Conservation (phyloP, 164 flowering plant genomes). For the Chloranthus sessilifolius region DNA sequence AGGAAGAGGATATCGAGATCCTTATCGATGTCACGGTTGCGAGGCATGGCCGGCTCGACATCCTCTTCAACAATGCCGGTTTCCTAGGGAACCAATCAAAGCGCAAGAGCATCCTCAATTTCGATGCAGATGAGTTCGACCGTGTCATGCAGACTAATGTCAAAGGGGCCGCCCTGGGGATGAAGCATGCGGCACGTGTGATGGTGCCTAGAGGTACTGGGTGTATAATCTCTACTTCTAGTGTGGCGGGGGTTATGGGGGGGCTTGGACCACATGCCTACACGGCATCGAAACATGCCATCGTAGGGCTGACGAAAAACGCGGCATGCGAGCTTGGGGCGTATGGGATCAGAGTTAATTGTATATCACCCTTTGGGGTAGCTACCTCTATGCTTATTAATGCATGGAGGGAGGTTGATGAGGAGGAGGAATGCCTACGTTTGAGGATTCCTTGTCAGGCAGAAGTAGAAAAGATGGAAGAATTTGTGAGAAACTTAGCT, state of each 20-base stretch:
- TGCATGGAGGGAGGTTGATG: slow-evolving; percentile 53
- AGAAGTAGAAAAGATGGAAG: slow-evolving; percentile 75
- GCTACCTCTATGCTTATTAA: slow-evolving; percentile 72
- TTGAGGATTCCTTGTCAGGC: slow-evolving; percentile 27
- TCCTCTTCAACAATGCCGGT: slow-evolving; percentile 87
- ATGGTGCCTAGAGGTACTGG: slow-evolving; percentile 59
- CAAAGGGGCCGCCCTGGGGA: slow-evolving; percentile 57
- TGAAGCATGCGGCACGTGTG: slow-evolving; percentile 75
- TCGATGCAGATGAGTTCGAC: slow-evolving; percentile 64
- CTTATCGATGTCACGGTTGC: slow-evolving; percentile 38
- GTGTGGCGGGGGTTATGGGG: slow-evolving; percentile 77
- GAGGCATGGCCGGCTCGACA: slow-evolving; percentile 53
- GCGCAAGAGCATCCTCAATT: slow-evolving; percentile 63
- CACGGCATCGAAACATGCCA: slow-evolving; percentile 81
- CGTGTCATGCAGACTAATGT: slow-evolving; percentile 64
- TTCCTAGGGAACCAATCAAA: slow-evolving; percentile 62
- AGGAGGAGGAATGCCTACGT: slow-evolving; percentile 21
- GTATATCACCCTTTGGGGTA: slow-evolving; percentile 91
- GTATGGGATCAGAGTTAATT: slow-evolving; percentile 75
- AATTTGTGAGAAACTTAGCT: slow-evolving; percentile 56
- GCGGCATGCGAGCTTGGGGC: slow-evolving; percentile 74
- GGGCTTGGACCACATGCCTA: slow-evolving; percentile 85
- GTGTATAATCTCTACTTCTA: slow-evolving; percentile 65
- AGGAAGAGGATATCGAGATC: slow-evolving; percentile 50
- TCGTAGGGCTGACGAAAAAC: slow-evolving; percentile 78